Conservation (phyloP, 768 basidiomycete species). For the Gloeopeniophorella convolvens region DNA sequence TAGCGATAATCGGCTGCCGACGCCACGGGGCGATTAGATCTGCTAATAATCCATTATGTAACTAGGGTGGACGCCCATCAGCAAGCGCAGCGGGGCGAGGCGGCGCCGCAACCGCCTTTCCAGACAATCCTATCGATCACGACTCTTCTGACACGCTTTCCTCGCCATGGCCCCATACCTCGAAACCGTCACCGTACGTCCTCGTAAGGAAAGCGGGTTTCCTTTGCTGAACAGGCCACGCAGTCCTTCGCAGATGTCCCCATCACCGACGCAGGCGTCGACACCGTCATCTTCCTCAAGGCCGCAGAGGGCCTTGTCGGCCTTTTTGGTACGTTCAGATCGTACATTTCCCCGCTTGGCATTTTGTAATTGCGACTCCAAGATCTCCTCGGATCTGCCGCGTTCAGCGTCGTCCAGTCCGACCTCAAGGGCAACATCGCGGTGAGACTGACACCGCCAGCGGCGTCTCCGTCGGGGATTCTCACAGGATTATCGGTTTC, state of each 20-base stretch:
- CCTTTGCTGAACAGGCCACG: not conserved
- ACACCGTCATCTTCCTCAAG: conserved; percentile 83
- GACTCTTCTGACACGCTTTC: conserved; percentile 17
- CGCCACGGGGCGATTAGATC: conserved; percentile 21
- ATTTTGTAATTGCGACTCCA: not conserved
- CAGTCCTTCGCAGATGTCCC: conserved; percentile 94
- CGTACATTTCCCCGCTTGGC: not conserved
- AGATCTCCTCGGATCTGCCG: conserved; percentile 84
- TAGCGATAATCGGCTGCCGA: no score
- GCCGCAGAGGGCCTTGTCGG: conserved; percentile 84
- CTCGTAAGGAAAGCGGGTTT: not conserved
- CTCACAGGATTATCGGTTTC: not conserved
- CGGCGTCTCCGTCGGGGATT: conserved; percentile 3
- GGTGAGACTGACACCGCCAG: conserved; percentile 39
- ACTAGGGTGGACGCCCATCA: no score
- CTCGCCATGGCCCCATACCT: conserved; percentile 68
- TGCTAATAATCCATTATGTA: conserved; percentile 14
- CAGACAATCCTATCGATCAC: conserved; percentile 20
- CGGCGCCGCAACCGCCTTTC: not conserved
- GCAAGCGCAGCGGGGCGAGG: no score
- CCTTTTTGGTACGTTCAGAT: conserved; percentile 66
- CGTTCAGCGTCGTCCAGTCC: conserved; percentile 75
- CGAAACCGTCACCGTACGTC: conserved; percentile 55
- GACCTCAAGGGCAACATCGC: conserved; percentile 91
- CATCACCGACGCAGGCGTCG: conserved; percentile 78